These are phyloP conservation scores for Penicillium sp. DNA, from an alignment of 2,329 filamentous ascomycete species.

Conservation along the genomic window DNA sequence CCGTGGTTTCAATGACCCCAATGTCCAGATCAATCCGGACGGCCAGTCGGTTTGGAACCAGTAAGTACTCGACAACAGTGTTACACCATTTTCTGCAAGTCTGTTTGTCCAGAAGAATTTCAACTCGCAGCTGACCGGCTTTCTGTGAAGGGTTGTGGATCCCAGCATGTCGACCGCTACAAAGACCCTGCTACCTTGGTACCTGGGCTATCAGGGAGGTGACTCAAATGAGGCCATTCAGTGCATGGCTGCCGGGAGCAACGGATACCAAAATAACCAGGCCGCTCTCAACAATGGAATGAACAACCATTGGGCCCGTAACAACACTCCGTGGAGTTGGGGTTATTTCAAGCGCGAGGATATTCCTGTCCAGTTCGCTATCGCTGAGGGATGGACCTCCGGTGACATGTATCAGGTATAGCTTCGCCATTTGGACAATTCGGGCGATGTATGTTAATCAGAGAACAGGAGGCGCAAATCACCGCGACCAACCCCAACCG, in stretches of 20 bases:
- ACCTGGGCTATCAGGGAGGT: slow-evolving; percentile 60
- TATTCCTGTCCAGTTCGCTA: slow-evolving; percentile 58
- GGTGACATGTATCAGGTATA: slow-evolving; percentile 60
- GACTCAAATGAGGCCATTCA: slow-evolving; percentile 56
- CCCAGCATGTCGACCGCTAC: slow-evolving; percentile 46
- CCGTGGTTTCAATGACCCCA: slow-evolving; percentile 60
- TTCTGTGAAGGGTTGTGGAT: slow-evolving; percentile 41
- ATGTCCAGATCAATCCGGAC: slow-evolving; percentile 55
- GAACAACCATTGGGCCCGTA: slow-evolving; percentile 59
- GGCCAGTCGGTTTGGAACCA: slow-evolving; percentile 54
- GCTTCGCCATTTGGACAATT: not conserved
- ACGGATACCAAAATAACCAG: slow-evolving; percentile 58
- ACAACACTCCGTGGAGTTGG: slow-evolving; percentile 59
- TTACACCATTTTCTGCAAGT: not conserved
- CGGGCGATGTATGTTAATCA: not conserved
- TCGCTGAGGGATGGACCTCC: slow-evolving; percentile 59
- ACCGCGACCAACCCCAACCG: slow-evolving; percentile 59
- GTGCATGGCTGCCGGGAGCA: slow-evolving; percentile 57
- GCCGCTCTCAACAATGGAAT: slow-evolving; percentile 55
- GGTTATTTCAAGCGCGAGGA: slow-evolving; percentile 57
- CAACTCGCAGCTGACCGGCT: not conserved
- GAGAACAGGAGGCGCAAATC: slow-evolving; percentile 51
- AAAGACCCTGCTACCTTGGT: slow-evolving; percentile 56
- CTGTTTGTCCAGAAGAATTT: not conserved
- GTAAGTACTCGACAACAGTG: slow-evolving; percentile 35